Conservation (phyloP, 2,329 filamentous ascomycete species). For the Cercospora sp. region DNA sequence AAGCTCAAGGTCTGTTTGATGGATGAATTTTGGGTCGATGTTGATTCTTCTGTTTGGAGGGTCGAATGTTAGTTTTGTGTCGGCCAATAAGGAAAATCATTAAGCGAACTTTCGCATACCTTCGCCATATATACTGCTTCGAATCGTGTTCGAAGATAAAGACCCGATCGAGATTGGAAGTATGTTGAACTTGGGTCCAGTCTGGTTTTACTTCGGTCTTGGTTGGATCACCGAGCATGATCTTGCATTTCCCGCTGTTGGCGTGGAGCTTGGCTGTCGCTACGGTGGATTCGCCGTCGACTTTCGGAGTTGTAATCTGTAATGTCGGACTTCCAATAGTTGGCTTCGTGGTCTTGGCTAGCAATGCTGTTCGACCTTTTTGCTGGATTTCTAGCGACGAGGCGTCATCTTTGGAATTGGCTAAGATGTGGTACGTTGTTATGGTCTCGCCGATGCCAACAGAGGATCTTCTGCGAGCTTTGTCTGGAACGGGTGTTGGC, state of each 20-base stretch:
- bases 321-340: background rate
- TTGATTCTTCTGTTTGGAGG: background rate
- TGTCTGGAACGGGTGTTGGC: background rate
- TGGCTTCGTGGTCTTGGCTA: background rate
- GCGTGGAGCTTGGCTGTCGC: constrained; percentile 2
- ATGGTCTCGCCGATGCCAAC: background rate
- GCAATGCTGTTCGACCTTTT: constrained; percentile 8
- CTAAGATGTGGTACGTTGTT: constrained; percentile 11
- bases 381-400: constrained; percentile 3
- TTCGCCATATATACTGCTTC: constrained; percentile 4
- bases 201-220: no score
- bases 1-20: constrained; percentile 5
- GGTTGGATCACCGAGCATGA: constrained; percentile 3
- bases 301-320: constrained; percentile 6
- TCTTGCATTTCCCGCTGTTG: constrained; percentile 1
- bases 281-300: constrained; percentile 7
- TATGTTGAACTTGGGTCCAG: background rate
- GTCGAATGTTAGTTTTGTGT: background rate
- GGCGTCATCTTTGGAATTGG: background rate
- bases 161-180: background rate
- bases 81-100: no score
- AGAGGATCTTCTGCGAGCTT: constrained; percentile 1
- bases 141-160: background rate
- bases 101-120: background rate
- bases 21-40: background rate